Conservation (phyloP, 2,329 filamentous ascomycete species). For the Diaporthe citri region DNA sequence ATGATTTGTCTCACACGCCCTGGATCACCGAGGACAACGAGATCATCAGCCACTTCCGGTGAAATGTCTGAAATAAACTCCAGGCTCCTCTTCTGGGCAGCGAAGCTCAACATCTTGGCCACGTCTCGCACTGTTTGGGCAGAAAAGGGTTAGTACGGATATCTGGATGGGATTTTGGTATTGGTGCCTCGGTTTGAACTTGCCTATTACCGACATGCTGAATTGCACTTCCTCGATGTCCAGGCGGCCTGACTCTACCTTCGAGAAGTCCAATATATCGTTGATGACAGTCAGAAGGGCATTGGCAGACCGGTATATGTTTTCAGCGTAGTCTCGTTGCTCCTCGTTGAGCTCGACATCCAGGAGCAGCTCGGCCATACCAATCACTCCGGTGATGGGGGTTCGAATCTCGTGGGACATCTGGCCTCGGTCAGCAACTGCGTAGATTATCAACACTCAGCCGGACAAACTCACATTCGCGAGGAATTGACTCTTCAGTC, state of each 20-base stretch:
- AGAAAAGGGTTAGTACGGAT: not conserved
- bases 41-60: conserved; percentile 71
- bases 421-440: conserved; percentile 59
- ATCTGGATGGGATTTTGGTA: too few species aligned
- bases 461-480: conserved; percentile 64
- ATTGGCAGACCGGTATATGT: conserved; percentile 71
- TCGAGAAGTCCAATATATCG: conserved; percentile 76
- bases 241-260: conserved; percentile 70
- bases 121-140: conserved; percentile 77
- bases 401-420: conserved; percentile 76
- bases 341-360: conserved; percentile 65
- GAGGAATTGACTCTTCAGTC: conserved; percentile 83
- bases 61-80: conserved; percentile 77
- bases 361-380: conserved; percentile 67
- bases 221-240: conserved; percentile 57
- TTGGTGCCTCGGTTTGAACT: not conserved
- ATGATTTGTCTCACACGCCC: conserved; percentile 72
- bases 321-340: conserved; percentile 67
- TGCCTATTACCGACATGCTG: conserved; percentile 40
- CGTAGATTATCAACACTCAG: not conserved
- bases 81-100: conserved; percentile 83
- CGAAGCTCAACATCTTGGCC: conserved; percentile 88
- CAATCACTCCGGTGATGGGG: conserved; percentile 73
- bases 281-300: conserved; percentile 73
- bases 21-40: conserved; percentile 83